Evolutionary conservation across 2,329 filamentous ascomycete species (phyloP), one percentile per base, ranked within the genome.

Genomic region (Monilinia polystroma): DNA sequence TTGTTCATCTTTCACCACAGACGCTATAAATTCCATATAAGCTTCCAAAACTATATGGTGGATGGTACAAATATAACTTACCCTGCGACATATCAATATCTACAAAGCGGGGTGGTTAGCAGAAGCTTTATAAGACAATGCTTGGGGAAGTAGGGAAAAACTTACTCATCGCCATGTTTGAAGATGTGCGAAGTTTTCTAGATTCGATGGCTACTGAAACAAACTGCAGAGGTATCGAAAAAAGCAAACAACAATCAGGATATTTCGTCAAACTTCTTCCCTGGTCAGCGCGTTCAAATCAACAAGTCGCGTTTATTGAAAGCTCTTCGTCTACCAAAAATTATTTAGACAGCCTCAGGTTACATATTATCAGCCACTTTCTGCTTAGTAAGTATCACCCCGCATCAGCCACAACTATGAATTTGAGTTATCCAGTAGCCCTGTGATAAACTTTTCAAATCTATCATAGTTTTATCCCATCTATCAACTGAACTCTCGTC

Each of bases 1-100:
- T 79, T 95, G 89, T 82, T 99, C 95, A 85, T 99, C 95, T 84
- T 97, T 97, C 84, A 97, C 87, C 80, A 99, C 81, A 78, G 84
- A 78, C 77, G 87, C 87, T 90, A 67, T 71, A 66, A 67, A 68
- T 68, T 3, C 14, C 8, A 52, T 64, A 63, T 76, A 69, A 77
- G 75, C 49, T 72, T 62, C 43, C 12, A 35, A 35, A 6, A 29
- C n/a, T 1, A 10, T 38, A 45, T 43, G 10, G 29, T 10, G 32
- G 32, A 47, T 49, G 18, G 43, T 59, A 11, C n/a, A 56, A n/a
- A 26, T 26, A 45, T 68, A 67, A 72, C 78, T 76, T 90, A 94
- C 91, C 91, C 79, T 93, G 92, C 70, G 89, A 90, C 81, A 93
- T 82, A 82, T 94, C 91, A 78, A 94, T 83, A 82, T 94, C 91